Evolutionary conservation across 805 yeast genomes (phyloP).

Genomic region (Myxozyma neotropica): DNA sequence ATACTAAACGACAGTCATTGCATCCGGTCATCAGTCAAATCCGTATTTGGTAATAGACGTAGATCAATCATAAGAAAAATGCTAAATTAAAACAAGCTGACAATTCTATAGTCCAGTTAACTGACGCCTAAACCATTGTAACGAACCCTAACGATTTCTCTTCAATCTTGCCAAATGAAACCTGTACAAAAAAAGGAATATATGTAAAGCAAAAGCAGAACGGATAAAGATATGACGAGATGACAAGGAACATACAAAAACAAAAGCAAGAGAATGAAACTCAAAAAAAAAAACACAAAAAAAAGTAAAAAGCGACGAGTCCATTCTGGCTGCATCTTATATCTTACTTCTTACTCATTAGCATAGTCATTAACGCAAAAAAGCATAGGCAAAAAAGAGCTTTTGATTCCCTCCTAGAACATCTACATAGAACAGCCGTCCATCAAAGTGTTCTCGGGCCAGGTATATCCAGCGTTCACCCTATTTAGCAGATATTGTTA

Average conservation of each 20-base stretch:
- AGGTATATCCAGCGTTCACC: conserved; percentile 28
- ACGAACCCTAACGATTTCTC: not conserved
- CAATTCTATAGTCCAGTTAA: not conserved
- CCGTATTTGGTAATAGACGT: too few species aligned
- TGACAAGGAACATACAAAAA: not conserved
- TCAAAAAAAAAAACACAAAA: not conserved
- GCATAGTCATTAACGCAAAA: not conserved
- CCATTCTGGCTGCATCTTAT: not conserved
- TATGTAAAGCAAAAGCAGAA: not conserved
- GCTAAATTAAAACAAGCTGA: too few species aligned
- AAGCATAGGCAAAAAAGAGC: not conserved
- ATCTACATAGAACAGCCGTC: conserved; percentile 14
- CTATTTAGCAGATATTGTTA: not conserved
- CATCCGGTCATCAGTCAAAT: too few species aligned
- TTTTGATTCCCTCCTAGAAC: not conserved
- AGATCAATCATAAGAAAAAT: too few species aligned
- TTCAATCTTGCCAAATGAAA: not conserved
- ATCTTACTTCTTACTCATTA: not conserved
- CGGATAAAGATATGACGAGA: too few species aligned
- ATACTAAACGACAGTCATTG: too few species aligned
- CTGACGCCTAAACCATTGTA: conserved; percentile 5
- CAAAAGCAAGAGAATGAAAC: not conserved
- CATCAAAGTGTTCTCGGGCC: conserved; percentile 32
- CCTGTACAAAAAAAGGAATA: not conserved
- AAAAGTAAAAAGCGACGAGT: not conserved